Conservation (phyloP, 192 early-diverging fungal genomes). For the Coemansia javaensis region DNA sequence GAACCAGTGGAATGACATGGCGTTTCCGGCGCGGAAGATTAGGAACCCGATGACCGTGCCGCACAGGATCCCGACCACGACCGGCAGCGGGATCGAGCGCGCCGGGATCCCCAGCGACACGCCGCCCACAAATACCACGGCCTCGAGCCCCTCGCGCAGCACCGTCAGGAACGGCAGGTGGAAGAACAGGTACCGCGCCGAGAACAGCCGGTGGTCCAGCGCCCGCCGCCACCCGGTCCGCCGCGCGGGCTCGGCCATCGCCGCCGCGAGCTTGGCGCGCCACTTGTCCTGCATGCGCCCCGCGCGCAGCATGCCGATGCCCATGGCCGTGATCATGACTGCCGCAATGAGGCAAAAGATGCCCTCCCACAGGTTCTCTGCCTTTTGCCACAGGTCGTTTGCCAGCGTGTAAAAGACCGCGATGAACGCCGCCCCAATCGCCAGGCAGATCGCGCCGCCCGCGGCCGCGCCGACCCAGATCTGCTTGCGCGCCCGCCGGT, state of each 20-base stretch:
- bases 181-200: slow-evolving; percentile 66
- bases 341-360: slow-evolving; percentile 73
- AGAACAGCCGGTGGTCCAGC: slow-evolving; percentile 36
- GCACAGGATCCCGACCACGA: slow-evolving; percentile 62
- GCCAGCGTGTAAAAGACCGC: slow-evolving; percentile 64
- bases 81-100: slow-evolving; percentile 75
- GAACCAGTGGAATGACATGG: slow-evolving; percentile 73
- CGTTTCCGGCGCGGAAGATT: slow-evolving; percentile 67
- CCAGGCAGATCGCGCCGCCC: slow-evolving; percentile 65
- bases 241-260: slow-evolving; percentile 45
- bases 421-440: slow-evolving; percentile 74
- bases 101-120: slow-evolving; percentile 62
- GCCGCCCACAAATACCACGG: slow-evolving; percentile 86
- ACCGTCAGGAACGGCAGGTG: slow-evolving; percentile 82
- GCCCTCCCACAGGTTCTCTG: slow-evolving; percentile 82
- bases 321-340: slow-evolving; percentile 75
- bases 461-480: slow-evolving; percentile 70
- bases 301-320: slow-evolving; percentile 72
- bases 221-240: slow-evolving; percentile 25
- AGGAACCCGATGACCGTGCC: slow-evolving; percentile 67
- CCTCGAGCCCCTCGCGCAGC: slow-evolving; percentile 82
- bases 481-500: slow-evolving; percentile 57
- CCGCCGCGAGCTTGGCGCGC: slow-evolving; percentile 56
- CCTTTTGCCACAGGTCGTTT: slow-evolving; percentile 54
- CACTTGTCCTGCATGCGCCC: slow-evolving; percentile 75